Base-by-base conservation (phyloP, 768 basidiomycete species). In the Boletus sp. region DNA sequence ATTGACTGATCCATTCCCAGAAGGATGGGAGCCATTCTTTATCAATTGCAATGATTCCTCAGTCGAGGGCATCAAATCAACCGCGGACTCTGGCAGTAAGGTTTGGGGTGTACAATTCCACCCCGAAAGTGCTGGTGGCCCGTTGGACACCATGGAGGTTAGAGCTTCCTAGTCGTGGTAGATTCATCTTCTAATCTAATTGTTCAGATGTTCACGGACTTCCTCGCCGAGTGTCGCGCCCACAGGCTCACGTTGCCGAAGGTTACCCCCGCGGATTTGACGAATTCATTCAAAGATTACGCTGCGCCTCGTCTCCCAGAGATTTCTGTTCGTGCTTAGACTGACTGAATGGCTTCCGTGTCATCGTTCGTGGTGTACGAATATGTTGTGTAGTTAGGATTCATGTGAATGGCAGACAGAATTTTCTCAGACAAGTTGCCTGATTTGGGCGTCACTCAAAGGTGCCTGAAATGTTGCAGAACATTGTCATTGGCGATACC, bases 51-150 rank as follows among this genome's bases (percentile, higher is more conserved):
- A 98, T 68, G 96, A 98, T 75, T 98, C 96, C 15, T 97, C 94
- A 1, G 94, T 98, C 15, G 97, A 98, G 71, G 97, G 97, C 39
- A 97, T 98, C 81, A 98, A 94, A 76, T 95, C 94, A 17, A 97
- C 97, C 2, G 68, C 77, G 0, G 89, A 87, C 10, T 94, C 93
- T 24, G 94, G 94, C 52, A 93, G 88, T 77, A 87, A 85, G 61
- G 82, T 98, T 32, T 98, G 94, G 93, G 97, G 96, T 63, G 96
- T 98, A 20, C 97, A 99, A 69, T 99, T 98, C 86, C 97, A 99
- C 74, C 97, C 97, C 15, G 97, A 99, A 75, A 94, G 93, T 60
- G 91, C 94, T 29, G 96, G 97, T 40, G 96, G 96, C n/a, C 97
- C 97, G 44, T 82, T 98, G 55, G 97, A 98, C 71, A 98, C 97